Conservation (phyloP, 1,139 yeast genomes). For the Eremothecium gossypii region DNA sequence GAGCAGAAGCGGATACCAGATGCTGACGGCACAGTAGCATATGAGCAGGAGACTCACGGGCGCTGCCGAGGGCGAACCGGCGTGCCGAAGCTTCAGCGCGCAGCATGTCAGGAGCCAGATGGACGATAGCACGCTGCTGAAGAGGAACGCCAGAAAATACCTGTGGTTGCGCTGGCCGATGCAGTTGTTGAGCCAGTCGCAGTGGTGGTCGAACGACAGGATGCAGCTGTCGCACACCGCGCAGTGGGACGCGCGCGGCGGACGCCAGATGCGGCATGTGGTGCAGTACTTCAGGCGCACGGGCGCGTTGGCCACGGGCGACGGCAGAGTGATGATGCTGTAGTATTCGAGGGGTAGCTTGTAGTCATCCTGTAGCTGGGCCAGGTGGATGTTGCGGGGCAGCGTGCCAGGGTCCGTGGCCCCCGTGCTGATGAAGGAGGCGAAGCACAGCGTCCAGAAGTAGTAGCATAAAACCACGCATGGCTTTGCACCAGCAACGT, state of each 20-base stretch:
- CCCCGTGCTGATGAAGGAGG: constrained; percentile 46
- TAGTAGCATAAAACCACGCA: constrained; percentile 51
- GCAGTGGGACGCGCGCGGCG: constrained; percentile 67
- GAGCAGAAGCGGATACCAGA: constrained; percentile 48
- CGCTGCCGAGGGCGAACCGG: constrained; percentile 6
- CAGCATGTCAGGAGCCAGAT: constrained; percentile 19
- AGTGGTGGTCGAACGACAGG: constrained; percentile 64
- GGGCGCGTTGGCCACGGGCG: constrained; percentile 21
- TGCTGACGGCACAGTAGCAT: constrained; percentile 37
- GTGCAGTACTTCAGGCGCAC: constrained; percentile 45
- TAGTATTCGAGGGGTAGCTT: constrained; percentile 56
- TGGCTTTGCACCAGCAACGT: constrained; percentile 43
- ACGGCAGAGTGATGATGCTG: constrained; percentile 48
- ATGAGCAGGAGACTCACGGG: constrained; percentile 44
- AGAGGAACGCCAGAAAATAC: constrained; percentile 43
- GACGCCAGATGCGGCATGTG: constrained; percentile 60
- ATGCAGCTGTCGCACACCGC: constrained; percentile 57
- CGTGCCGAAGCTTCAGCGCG: constrained; percentile 19
- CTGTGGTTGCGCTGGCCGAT: constrained; percentile 64
- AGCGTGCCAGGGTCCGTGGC: constrained; percentile 62
- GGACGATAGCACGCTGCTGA: constrained; percentile 19
- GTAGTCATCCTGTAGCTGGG: constrained; percentile 30
- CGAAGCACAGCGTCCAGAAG: constrained; percentile 41
- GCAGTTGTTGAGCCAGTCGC: constrained; percentile 73
- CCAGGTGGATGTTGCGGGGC: constrained; percentile 60